These are phyloP conservation scores for Globisporangium radiosum DNA, from an alignment of 352 stramenopile species.

Conservation along the genomic window DNA sequence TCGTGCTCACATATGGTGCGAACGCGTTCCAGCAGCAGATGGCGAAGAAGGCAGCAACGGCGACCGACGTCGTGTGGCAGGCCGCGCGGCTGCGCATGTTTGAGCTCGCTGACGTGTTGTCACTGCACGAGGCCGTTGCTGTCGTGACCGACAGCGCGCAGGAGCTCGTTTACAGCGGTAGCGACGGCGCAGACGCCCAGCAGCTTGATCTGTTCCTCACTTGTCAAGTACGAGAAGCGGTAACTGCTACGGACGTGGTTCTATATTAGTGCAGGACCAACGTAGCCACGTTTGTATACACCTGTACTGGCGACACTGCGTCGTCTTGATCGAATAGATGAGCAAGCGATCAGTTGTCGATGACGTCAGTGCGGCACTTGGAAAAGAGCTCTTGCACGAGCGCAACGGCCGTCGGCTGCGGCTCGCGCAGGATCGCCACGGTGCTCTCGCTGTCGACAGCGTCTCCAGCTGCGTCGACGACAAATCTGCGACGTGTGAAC, in stretches of 20 bases:
- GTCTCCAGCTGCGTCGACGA: conserved; percentile 44
- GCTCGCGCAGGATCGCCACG: conserved; percentile 26
- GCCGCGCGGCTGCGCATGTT: conserved; percentile 35
- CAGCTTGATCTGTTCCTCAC: neutral
- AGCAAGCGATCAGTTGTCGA: conserved; percentile 1
- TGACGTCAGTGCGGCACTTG: conserved; percentile 23
- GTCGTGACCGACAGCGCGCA: conserved; percentile 9
- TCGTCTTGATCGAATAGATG: too few relatives aligned
- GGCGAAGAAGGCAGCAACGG: neutral
- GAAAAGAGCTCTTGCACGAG: conserved; percentile 41
- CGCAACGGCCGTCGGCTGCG: conserved; percentile 30
- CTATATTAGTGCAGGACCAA: too few relatives aligned
- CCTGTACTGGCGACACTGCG: neutral
- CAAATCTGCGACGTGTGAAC: conserved; percentile 19
- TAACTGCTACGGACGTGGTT: too few relatives aligned
- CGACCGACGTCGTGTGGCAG: conserved; percentile 29
- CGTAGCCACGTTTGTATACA: too few relatives aligned
- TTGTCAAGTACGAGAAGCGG: too few relatives aligned
- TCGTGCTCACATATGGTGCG: conserved; percentile 28
- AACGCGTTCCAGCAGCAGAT: conserved; percentile 32
- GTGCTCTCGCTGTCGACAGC: conserved; percentile 30
- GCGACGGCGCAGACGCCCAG: neutral
- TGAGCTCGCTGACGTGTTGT: conserved; percentile 18
- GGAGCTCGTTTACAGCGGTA: neutral
- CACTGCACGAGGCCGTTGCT: conserved; percentile 14